Conservation (phyloP, 2,329 filamentous ascomycete genomes). For the Ceratocystis smalleyi region DNA sequence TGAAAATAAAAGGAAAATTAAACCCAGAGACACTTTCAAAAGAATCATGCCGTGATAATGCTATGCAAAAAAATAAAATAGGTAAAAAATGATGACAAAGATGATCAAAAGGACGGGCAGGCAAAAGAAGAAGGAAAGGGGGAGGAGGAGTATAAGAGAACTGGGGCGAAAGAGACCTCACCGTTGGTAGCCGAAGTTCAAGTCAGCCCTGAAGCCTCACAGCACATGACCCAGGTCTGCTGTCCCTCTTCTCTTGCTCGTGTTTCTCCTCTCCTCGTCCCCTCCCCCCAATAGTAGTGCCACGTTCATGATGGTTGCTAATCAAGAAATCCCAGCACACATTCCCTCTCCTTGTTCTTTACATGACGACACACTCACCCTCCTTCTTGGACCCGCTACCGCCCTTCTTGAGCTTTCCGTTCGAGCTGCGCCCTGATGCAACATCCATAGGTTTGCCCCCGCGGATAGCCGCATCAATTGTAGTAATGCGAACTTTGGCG, state of each 20-base stretch:
- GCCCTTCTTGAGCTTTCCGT: conserved; percentile 36
- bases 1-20: not conserved
- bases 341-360: conserved; percentile 19
- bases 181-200: not conserved
- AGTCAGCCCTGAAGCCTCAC: no score
- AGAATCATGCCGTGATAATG: not conserved
- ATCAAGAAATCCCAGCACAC: not conserved
- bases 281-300: no score
- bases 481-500: conserved; percentile 70
- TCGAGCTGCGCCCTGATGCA: conserved; percentile 30
- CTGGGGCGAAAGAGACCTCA: not conserved
- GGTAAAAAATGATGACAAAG: not conserved
- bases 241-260: no score
- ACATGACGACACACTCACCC: conserved; percentile 42
- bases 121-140: not conserved
- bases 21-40: not conserved
- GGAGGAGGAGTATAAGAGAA: not conserved
- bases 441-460: conserved; percentile 42
- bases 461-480: conserved; percentile 69
- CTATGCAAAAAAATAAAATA: not conserved
- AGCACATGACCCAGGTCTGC: no score
- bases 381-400: conserved; percentile 22
- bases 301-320: no score
- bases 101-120: not conserved
- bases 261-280: no score